These are phyloP conservation scores for Tolypocladium sp. DNA, from an alignment of 2,329 filamentous ascomycete genomes.

Conservation along the genomic window DNA sequence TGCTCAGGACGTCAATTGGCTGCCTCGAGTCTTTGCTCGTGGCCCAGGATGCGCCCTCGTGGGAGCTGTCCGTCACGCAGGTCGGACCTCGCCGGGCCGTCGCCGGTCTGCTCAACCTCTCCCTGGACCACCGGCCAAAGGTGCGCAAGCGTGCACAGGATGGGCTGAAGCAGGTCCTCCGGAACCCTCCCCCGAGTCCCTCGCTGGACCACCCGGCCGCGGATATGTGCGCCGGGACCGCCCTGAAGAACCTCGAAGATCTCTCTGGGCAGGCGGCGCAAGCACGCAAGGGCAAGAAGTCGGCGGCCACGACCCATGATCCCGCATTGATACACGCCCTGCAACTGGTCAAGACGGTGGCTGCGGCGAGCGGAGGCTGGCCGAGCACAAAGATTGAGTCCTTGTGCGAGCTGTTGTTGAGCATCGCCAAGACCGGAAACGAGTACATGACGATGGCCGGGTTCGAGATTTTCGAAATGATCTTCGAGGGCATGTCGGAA, in stretches of 20 bases:
- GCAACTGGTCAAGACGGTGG: conserved; percentile 85
- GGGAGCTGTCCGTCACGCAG: conserved; percentile 76
- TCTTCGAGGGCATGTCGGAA: conserved; percentile 84
- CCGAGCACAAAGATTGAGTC: conserved; percentile 92
- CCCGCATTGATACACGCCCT: conserved; percentile 84
- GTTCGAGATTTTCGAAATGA: conserved; percentile 96
- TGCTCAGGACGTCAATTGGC: conserved; percentile 81
- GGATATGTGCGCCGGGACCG: conserved; percentile 91
- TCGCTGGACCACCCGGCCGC: conserved; percentile 90
- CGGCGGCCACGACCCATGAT: conserved; percentile 56
- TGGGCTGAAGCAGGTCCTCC: conserved; percentile 72
- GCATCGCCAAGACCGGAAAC: conserved; percentile 82
- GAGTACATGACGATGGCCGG: conserved; percentile 94
- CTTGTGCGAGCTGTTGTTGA: conserved; percentile 79
- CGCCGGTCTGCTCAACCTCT: conserved; percentile 74
- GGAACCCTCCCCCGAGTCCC: conserved; percentile 80
- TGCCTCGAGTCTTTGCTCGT: conserved; percentile 86
- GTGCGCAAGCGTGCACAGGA: conserved; percentile 91
- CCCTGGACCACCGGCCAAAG: conserved; percentile 83
- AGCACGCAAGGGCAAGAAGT: conserved; percentile 56
- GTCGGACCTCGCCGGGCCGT: conserved; percentile 81
- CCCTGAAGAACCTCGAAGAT: conserved; percentile 70
- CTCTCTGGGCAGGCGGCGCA: conserved; percentile 53
- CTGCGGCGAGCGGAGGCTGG: conserved; percentile 83
- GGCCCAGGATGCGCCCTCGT: conserved; percentile 78